These are phyloP conservation scores for Durusdinium trenchii DNA, from an alignment of 73 alveolate species.

Conservation along the genomic window DNA sequence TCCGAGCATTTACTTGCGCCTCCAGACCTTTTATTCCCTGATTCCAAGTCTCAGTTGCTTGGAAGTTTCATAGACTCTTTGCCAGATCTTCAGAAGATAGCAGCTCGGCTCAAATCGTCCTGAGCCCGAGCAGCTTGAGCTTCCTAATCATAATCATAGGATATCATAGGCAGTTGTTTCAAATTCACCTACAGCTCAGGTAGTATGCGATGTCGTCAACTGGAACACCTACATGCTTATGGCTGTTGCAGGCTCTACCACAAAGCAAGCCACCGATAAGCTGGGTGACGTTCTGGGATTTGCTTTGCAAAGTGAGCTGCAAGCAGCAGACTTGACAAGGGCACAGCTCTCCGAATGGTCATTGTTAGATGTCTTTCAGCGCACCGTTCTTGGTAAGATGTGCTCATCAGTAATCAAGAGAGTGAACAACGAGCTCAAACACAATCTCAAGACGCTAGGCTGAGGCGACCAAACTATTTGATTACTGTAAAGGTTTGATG, in stretches of 20 bases:
- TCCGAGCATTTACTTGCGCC: slow-evolving; percentile 69
- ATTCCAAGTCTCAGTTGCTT: neutral
- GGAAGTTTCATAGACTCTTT: slow-evolving; percentile 34
- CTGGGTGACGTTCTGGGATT: slow-evolving; percentile 54
- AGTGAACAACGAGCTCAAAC: slow-evolving; percentile 8
- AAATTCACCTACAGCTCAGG: neutral
- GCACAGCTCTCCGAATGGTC: neutral
- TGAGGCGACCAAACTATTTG: neutral
- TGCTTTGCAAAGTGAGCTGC: slow-evolving; percentile 47
- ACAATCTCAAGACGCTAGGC: neutral
- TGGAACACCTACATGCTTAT: slow-evolving; percentile 88
- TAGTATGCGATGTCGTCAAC: slow-evolving; percentile 31
- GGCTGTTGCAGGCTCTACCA: slow-evolving; percentile 38
- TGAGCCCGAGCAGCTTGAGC: neutral
- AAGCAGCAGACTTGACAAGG: neutral
- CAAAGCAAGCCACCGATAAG: slow-evolving; percentile 4
- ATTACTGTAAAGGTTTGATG: too few species aligned
- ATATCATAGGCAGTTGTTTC: neutral
- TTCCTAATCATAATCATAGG: neutral
- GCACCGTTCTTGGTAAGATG: slow-evolving; percentile 45
- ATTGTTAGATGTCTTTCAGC: slow-evolving; percentile 27
- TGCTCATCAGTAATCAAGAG: neutral
- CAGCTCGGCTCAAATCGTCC: neutral
- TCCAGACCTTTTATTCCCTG: slow-evolving; percentile 12
- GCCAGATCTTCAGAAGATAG: slow-evolving; percentile 60